These are phyloP conservation scores for Physcomitrellopsis africana DNA, from an alignment of 225 moss, liverwort and hornwort species.

Conservation along the genomic window DNA sequence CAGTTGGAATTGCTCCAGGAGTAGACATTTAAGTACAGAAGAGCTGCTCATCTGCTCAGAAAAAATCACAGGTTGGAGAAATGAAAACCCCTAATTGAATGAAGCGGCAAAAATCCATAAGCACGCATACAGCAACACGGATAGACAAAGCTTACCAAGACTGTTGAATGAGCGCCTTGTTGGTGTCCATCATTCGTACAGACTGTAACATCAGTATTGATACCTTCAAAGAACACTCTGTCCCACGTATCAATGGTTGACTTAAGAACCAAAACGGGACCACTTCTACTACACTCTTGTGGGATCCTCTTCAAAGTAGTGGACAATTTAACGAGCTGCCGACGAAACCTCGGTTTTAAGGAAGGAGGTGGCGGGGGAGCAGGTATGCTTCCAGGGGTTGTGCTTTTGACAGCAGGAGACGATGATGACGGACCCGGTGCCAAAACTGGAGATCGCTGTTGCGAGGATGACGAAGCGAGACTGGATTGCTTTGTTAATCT, in stretches of 20 bases:
- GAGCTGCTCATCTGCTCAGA: slow-evolving; percentile 61
- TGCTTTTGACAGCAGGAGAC: neutral
- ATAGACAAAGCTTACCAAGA: slow-evolving; percentile 54
- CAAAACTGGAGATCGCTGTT: slow-evolving; percentile 1
- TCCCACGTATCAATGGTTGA: slow-evolving; percentile 57
- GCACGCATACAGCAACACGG: neutral
- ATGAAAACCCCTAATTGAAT: neutral
- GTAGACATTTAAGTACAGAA: slow-evolving; percentile 39
- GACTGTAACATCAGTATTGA: slow-evolving; percentile 57
- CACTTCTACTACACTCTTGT: neutral
- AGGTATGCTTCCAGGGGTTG: slow-evolving; percentile 16
- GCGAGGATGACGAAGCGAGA: slow-evolving; percentile 17
- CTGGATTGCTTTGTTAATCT: neutral
- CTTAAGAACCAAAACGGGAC: slow-evolving; percentile 36
- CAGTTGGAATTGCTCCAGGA: slow-evolving; percentile 36
- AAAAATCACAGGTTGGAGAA: neutral
- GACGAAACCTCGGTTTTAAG: slow-evolving; percentile 16
- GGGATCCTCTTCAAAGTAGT: slow-evolving; percentile 27
- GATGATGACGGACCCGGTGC: slow-evolving; percentile 9
- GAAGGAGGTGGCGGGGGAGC: slow-evolving; percentile 51
- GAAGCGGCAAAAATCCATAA: neutral
- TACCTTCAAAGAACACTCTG: slow-evolving; percentile 48
- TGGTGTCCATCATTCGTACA: slow-evolving; percentile 50
- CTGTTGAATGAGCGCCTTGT: slow-evolving; percentile 55
- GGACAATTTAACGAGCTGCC: slow-evolving; percentile 21